Base-by-base conservation (phyloP, 257 asterid species). In the Solanum sitiens region DNA sequence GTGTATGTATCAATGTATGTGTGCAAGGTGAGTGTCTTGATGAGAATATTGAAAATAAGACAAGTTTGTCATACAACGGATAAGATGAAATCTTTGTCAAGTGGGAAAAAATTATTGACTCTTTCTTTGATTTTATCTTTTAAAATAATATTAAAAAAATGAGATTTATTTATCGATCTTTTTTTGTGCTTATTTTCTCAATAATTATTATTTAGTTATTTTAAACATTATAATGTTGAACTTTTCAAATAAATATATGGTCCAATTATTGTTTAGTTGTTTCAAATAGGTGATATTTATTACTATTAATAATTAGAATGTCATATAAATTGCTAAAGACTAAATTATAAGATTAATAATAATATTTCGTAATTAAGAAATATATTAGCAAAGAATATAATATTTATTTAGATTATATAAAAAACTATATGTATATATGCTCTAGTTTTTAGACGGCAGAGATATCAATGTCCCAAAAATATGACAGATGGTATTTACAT, bases 401-500 rank as follows among this genome's bases (percentile, higher is more conserved):
- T 47, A 47, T 14, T 47, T 14, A 14, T 47, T 5, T 47, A 47
- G 56, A 14, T 4, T 47, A 47, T 5, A 14, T 47, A 47, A 14
- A 47, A 14, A 47, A 14, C 15, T 15, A 47, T 47, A 14, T 47
- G 7, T 1, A 35, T 35, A 35, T 35, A 35, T 37, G 6, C 39
- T 5, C 5, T 5, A 37, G 0, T 37, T 37, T 37, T 37, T 37
- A 1, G 1, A 37, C 5, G 39, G 1, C 39, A 37, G 5, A 1
- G 0, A 4, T 0, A 37, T 37, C 5, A 37, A 37, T 37, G 0
- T 37, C 0, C 1, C 7, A 0, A 37, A 37, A 37, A 5, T 37
- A 37, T 5, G 6, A 6, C 5, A 7, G 5, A 37, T 2, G 33
- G 7, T 1, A 1, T 37, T 37, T 37, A 4, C 39, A 37, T 37